Evolutionary conservation across 352 stramenopile genomes (phyloP), one percentile per base, ranked within the genome.

Genomic region (Phytopythium helicoides): DNA sequence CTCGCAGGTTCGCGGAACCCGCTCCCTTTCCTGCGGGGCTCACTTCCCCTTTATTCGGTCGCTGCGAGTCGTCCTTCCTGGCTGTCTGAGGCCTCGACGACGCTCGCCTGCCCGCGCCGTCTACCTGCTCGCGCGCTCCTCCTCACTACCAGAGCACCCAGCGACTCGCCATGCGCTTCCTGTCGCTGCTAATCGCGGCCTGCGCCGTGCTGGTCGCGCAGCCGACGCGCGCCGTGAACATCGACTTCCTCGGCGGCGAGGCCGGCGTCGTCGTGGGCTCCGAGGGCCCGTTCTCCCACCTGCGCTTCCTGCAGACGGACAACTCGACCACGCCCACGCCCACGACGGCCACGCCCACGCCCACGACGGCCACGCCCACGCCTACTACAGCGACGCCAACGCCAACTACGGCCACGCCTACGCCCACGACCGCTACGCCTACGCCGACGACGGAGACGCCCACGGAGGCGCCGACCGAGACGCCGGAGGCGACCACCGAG

Each of bases 401-500:
- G 23, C 50, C 60, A 5, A 58, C 50, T 15, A 61, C 54, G 1
- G 41, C 55, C 7, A 42, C 48, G 3, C 44, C 60, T 1, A 62
- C 57, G 18, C 34, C 56, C 0, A 58, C 48, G 16, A 59, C 56
- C 12, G 60, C 47, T n/a, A 54, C 59, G 9, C 45, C 58, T 3
- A 47, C 50, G 4, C 40, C 52, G 3, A 54, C 61, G 23, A 47
- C 57, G 9, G 31, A 52, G 15, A 52, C 62, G 6, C 21, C 61
- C 10, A 49, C 62, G 0, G 8, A 28, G 16, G 60, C 52, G 51
- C 33, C 28, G 28, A 52, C 41, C 44, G 47, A 41, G 1, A 25
- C 55, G 9, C 49, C 72, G 6, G 33, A 54, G 12, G 47, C 66
- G 26, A 52, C 68, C 2, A 58, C 64, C 12, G 39, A 62, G 12